These are phyloP conservation scores for Gymnopilus junonius DNA, from an alignment of 768 basidiomycete genomes.

Conservation along the genomic window DNA sequence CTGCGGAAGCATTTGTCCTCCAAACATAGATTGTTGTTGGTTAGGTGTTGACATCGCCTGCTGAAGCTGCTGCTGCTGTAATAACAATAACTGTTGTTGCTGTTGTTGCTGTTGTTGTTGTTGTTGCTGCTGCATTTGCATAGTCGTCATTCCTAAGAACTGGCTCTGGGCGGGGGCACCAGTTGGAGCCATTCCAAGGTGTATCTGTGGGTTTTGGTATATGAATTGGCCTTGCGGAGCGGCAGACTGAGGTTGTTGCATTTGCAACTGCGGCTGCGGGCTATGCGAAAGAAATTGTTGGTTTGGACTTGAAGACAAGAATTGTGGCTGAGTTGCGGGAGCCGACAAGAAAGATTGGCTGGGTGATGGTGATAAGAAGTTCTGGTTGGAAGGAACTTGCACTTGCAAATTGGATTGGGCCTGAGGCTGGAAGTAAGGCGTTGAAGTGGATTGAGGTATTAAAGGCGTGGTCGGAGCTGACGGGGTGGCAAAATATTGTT, in stretches of 20 bases:
- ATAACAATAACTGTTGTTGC: conserved; percentile 27
- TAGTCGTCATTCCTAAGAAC: conserved; percentile 32
- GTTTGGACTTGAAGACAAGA: conserved; percentile 37
- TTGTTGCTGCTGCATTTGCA: conserved; percentile 38
- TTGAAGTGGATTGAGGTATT: conserved; percentile 19
- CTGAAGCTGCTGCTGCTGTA: conserved; percentile 18
- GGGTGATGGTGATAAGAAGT: conserved; percentile 29
- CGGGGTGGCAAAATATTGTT: not conserved
- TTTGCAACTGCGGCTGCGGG: conserved; percentile 41
- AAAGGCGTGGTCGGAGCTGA: conserved; percentile 15
- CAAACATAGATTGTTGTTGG: conserved; percentile 35
- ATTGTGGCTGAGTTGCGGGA: conserved; percentile 30
- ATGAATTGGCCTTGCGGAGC: conserved; percentile 25
- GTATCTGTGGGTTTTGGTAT: conserved; percentile 33
- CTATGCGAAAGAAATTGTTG: conserved; percentile 40
- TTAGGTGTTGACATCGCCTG: conserved; percentile 23
- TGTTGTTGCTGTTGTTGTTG: conserved; percentile 21
- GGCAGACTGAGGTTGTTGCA: conserved; percentile 21
- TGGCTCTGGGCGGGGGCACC: conserved; percentile 32
- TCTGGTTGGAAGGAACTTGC: conserved; percentile 24
- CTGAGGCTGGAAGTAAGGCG: conserved; percentile 25
- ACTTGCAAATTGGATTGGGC: conserved; percentile 20
- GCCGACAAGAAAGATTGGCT: conserved; percentile 33
- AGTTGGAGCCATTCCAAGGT: conserved; percentile 17
- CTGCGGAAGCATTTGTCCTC: conserved; percentile 26